Base-by-base conservation (phyloP, 202 grass and related monocot genomes). In the Elaeis oleifera region DNA sequence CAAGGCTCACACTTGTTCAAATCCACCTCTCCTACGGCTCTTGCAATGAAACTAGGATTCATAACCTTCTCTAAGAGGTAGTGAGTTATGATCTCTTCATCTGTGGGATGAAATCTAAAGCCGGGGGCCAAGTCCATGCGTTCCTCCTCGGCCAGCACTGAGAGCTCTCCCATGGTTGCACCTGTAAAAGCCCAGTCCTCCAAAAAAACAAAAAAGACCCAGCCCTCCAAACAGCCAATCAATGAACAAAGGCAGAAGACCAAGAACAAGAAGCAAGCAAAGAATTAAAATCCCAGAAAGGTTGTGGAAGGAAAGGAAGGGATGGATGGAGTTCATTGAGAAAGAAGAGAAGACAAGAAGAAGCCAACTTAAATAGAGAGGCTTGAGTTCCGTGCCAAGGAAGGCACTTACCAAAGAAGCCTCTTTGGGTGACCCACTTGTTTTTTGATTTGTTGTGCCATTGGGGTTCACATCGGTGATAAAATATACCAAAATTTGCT, bases 1-100 rank as follows among this genome's bases (percentile, higher is more conserved):
- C 85, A 88, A 16, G 85, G 85, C 69, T 88, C 85, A 58, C 73
- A 77, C 80, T 78, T 88, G 85, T 88, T 88, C 32, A 88, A 59
- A 50, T 89, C 80, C 56, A 84, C 85, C 61, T 89, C 85, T 56
- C 85, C 85, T 56, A 89, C 80, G 69, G 83, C 77, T 54, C 56
- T 74, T 53, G 85, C 68, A 57, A 14, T 23, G 77, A 84, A 84
- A 52, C 53, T 6, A 50, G 23, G 56, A 73, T 83, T 59, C 51
- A 75, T 52, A 6, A 71, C 70, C 70, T 89, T 89, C 51, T 49
- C 80, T 29, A 70, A 64, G 73, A 89, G 80, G 80, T 89, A 89
- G 85, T 84, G 60, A 69, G 85, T 60, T 65, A 84, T 61, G 80
- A 89, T 79, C 85, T 89, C 85, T 62, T 89, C 85, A 67, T 89